Base-by-base conservation (phyloP, 257 asterid genomes). In the Nemophila menziesii region DNA sequence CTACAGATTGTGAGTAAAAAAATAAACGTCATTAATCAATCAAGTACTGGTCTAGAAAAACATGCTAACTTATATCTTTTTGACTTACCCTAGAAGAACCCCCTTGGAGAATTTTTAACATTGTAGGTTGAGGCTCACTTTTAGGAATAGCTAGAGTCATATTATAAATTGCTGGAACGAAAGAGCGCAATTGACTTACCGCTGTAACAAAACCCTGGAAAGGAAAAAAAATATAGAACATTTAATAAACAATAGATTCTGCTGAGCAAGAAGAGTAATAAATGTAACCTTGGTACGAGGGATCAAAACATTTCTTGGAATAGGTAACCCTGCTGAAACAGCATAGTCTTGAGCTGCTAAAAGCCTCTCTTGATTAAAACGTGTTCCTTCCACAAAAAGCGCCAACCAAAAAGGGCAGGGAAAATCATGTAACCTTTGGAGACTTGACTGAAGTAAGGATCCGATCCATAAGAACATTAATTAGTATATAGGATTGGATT, bases 141-240 rank as follows among this genome's bases (percentile, higher is more conserved):
- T 78, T 78, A 0, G 95, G 95, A 62, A 85, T 69, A 49, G 93
- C 92, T 42, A 75, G 61, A 34, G 95, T 75, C 34, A 64, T 59
- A 40, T 85, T 70, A 58, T 85, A 85, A 5, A 85, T 73, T 21
- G 63, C 87, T 16, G 83, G 95, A 59, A 75, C 84, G 48, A 54
- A 65, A 16, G 92, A 33, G 41, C 87, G 71, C 66, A 80, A 41
- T 51, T 85, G 78, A 56, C 61, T 71, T 43, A 78, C 83, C 14
- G 95, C 72, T 45, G 77, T 63, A 52, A 78, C 93, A 68, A 84
- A 84, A 40, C 95, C 95, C 95, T 84, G 87, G 15, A 58, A 57
- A 42, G 40, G 8, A 45, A 46, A 27, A 47, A 29, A 29, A 10
- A 29, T 1, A 47, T 27, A 45, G n/a, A 48, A 8, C 20, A 48